A percentile compares a stretch with the other conserved stretches of the same genome.
These are phyloP conservation scores for Canna indica DNA, from an alignment of 176 grass and related monocot genomes.

Conservation along the genomic window DNA sequence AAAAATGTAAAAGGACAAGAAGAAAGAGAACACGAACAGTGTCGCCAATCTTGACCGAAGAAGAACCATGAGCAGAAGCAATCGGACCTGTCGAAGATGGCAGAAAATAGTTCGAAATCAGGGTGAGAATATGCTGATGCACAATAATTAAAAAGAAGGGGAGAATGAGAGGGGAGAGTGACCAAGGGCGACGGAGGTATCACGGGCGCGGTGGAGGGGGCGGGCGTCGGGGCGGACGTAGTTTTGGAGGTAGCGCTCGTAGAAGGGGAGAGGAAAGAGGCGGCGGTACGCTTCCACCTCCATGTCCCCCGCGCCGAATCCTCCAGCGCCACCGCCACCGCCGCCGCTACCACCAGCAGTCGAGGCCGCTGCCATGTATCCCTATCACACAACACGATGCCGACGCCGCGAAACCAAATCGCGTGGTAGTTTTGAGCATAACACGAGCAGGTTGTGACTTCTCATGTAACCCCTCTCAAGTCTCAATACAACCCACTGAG, in stretches of 20 bases:
- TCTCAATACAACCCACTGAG: too few species aligned
- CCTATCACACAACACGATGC: too few species aligned
- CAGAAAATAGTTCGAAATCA: not conserved
- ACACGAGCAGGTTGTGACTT: too few species aligned
- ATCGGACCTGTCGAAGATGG: constrained; percentile 27
- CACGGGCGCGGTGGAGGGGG: constrained; percentile 31
- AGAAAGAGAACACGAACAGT: constrained; percentile 28
- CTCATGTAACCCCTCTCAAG: too few species aligned
- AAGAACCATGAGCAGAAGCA: constrained; percentile 52
- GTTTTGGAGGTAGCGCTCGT: constrained; percentile 52
- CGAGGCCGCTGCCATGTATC: not conserved
- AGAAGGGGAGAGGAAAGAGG: constrained; percentile 67
- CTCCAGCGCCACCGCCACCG: constrained; percentile 15
- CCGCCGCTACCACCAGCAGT: constrained; percentile 11
- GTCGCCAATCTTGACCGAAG: constrained; percentile 67
- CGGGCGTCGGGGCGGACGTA: constrained; percentile 69
- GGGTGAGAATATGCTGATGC: not conserved
- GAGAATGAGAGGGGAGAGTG: not conserved
- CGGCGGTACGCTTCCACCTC: constrained; percentile 81
- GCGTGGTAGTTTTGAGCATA: too few species aligned
- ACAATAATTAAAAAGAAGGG: not conserved
- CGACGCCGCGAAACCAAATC: too few species aligned
- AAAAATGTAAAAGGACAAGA: too few species aligned
- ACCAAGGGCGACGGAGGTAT: constrained; percentile 53
- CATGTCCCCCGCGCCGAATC: constrained; percentile 45